These are phyloP conservation scores for Populus tremula DNA, from an alignment of 345 rosid genomes.

Conservation along the genomic window DNA sequence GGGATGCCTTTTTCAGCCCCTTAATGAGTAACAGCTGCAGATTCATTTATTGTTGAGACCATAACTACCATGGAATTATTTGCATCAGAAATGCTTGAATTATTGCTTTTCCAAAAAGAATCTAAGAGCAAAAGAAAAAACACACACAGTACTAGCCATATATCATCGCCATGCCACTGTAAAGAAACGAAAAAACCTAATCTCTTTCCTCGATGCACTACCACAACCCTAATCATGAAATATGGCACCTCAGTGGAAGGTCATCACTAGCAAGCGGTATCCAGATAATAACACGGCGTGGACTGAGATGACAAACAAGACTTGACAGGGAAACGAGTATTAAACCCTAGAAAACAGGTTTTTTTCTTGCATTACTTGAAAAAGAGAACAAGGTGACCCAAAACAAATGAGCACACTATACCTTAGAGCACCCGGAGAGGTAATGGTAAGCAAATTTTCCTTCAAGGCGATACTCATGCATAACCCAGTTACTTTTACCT, in stretches of 20 bases:
- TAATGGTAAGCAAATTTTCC: conserved; percentile 86
- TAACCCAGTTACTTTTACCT: conserved; percentile 89
- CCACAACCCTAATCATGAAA: not conserved
- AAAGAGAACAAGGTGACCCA: not conserved
- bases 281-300: not conserved
- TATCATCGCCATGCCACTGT: not conserved
- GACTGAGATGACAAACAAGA: too few relatives aligned
- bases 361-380: not conserved
- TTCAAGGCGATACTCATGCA: conserved; percentile 97
- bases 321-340: not conserved
- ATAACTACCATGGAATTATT: not conserved
- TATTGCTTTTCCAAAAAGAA: not conserved
- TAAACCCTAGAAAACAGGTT: not conserved
- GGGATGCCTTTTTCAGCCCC: not conserved
- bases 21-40: not conserved
- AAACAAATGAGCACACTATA: not conserved
- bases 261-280: not conserved
- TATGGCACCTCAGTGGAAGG: not conserved
- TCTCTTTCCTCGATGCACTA: not conserved
- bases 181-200: not conserved
- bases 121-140: not conserved
- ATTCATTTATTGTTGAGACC: not conserved
- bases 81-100: not conserved
- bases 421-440: conserved; percentile 75
- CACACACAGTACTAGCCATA: not conserved